phyloP scores from a whole-genome alignment of 1,139 yeast species.

The Pichia cactophila region DNA sequence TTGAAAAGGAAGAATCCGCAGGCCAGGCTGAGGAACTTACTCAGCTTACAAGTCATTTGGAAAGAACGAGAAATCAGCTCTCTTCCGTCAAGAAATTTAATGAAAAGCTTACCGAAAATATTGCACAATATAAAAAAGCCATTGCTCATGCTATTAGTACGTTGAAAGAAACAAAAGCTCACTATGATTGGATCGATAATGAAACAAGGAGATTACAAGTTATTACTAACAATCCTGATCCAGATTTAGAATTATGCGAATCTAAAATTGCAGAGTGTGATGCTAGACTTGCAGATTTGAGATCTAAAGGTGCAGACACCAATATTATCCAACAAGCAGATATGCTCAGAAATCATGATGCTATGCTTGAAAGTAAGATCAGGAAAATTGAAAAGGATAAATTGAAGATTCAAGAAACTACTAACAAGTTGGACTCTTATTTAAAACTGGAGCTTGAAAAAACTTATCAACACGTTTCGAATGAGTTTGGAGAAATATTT shows the following conservation, averaged over 20 bases:
- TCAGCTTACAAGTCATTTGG: constrained; percentile 49
- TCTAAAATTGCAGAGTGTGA: constrained; percentile 50
- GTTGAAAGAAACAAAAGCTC: constrained; percentile 6
- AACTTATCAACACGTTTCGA: constrained; percentile 80
- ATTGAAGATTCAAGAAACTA: constrained; percentile 81
- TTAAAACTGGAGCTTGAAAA: constrained; percentile 75
- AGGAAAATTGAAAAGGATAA: constrained; percentile 87
- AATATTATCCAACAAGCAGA: constrained; percentile 94
- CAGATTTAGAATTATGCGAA: constrained; percentile 56
- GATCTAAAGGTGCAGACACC: constrained; percentile 67
- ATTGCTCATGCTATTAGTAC: neutral
- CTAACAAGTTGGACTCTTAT: constrained; percentile 77
- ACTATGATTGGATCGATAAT: constrained; percentile 8
- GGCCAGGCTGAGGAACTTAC: constrained; percentile 75
- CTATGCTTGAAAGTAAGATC: constrained; percentile 70
- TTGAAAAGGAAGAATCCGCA: constrained; percentile 53
- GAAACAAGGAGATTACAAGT: constrained; percentile 26
- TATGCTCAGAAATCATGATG: constrained; percentile 84
- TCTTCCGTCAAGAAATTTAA: constrained; percentile 29
- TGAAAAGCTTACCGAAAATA: neutral
- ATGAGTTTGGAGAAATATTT: constrained; percentile 89
- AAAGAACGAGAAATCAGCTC: constrained; percentile 43
- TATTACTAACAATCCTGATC: constrained; percentile 51
- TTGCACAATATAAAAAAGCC: constrained; percentile 2
- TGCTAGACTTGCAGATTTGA: constrained; percentile 66